Conservation (phyloP, 805 yeast genomes). For the Ogataea nakhonphanomensis region DNA sequence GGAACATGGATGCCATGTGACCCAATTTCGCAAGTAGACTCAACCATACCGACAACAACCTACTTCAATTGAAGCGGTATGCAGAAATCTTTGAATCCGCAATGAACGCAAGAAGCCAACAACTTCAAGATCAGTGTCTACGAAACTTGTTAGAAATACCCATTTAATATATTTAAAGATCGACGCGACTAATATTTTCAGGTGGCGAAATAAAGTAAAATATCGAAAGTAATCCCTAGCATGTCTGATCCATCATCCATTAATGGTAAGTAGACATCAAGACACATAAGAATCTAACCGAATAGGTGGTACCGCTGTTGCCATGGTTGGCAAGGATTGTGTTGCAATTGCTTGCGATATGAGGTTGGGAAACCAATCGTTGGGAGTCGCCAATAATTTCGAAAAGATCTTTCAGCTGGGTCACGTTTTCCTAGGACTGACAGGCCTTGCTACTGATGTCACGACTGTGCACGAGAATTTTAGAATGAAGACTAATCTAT, state of each 20-base stretch:
- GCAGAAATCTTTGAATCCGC: conserved; percentile 45
- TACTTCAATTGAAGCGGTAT: conserved; percentile 44
- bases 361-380: conserved; percentile 88
- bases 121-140: conserved; percentile 7
- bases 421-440: conserved; percentile 82
- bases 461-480: conserved; percentile 78
- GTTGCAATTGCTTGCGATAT: conserved; percentile 96
- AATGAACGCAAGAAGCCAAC: conserved; percentile 42
- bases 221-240: conserved; percentile 19
- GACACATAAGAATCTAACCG: not conserved
- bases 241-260: conserved; percentile 81
- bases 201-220: conserved; percentile 29
- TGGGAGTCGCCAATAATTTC: conserved; percentile 88
- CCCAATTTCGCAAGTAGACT: conserved; percentile 40
- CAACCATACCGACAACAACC: conserved; percentile 43
- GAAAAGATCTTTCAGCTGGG: conserved; percentile 89
- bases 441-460: conserved; percentile 95
- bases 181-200: conserved; percentile 11
- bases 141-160: not conserved
- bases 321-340: conserved; percentile 98
- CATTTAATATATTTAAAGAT: not conserved
- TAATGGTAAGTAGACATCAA: conserved; percentile 47
- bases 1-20: conserved; percentile 36
- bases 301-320: conserved; percentile 90
- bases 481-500: conserved; percentile 80